Base-by-base conservation (phyloP, 805 yeast genomes). In the Saccharomycopsis oosterbeekiorum region DNA sequence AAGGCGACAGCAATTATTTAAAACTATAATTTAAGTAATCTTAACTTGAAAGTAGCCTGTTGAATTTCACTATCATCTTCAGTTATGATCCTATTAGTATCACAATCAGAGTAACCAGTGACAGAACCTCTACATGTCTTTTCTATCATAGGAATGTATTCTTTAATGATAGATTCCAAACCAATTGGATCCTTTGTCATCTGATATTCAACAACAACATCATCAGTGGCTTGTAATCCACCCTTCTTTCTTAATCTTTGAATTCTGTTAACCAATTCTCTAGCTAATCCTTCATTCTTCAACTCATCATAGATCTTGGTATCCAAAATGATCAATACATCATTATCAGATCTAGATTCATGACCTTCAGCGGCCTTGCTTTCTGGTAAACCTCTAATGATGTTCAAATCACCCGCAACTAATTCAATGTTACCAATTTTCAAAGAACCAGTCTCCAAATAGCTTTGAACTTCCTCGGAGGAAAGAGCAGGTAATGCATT, bases 161-260 rank as follows among this genome's bases (percentile, higher is more conserved):
- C 77, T 59, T 77, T 71, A 64, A 94, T 78, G 63, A 90, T 84
- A 17, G 75, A 73, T 55, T 79, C 84, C 60, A 92, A 78, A 34
- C 80, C 83, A 68, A 88, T 80, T 63, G 89, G 84, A 66, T 82
- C 84, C 66, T 84, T 81, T 62, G 76, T 67, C 64, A 91, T 72
- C 65, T 83, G 76, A 75, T 89, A 89, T 75, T 93, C 91, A 63
- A 94, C 97, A 65, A 82, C 74, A 58, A 94, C 96, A 68, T 94
- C 99, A 72, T 94, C 99, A 55, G 97, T 93, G 65, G 96, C 92
- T 71, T 88, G 88, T 70, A 94, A 80, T 40, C 97, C 96, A 66
- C 89, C 91, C 82, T 92, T 91, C 86, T 94, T 94, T 77, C 99
- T 88, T 72, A 92, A 83, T 75, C 97, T 87, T 81, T 94, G 99